Conservation (phyloP, 768 basidiomycete species). For the Trametes coccinea region DNA sequence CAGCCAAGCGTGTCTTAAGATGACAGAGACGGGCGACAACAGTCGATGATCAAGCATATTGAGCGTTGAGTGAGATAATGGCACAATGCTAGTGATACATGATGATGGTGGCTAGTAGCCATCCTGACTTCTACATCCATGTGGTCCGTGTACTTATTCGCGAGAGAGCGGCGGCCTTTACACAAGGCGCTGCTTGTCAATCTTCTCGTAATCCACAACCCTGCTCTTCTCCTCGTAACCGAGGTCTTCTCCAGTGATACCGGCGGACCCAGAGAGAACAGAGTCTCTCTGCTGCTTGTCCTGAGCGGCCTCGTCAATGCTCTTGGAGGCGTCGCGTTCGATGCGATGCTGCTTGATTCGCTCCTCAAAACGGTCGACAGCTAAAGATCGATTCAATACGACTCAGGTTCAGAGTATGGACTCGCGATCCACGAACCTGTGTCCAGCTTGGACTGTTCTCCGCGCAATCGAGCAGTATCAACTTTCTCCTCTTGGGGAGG, state of each 20-base stretch:
- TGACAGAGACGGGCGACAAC: too few species aligned
- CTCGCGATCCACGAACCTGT: too few species aligned
- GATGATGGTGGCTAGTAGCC: not conserved
- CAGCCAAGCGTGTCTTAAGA: too few species aligned
- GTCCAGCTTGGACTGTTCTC: not conserved
- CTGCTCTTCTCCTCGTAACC: slow-evolving; percentile 12
- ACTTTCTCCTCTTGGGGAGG: slow-evolving; percentile 17
- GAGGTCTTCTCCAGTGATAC: slow-evolving; percentile 13
- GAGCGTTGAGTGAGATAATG: too few species aligned
- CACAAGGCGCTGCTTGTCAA: not conserved
- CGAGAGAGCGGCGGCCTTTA: not conserved
- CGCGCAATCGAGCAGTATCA: not conserved
- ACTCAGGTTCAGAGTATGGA: not conserved
- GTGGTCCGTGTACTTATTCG: too few species aligned
- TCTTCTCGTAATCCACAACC: too few species aligned
- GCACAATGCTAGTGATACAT: too few species aligned
- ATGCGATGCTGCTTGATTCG: slow-evolving; percentile 3
- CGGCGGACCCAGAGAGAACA: slow-evolving; percentile 16
- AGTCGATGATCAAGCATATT: too few species aligned
- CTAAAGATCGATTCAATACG: not conserved
- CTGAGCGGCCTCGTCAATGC: not conserved
- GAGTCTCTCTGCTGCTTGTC: slow-evolving; percentile 16
- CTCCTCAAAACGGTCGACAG: not conserved
- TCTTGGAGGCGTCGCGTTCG: not conserved
- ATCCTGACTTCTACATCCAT: too few species aligned